phyloP scores from a whole-genome alignment of 139 green algal genomes.

The Chlamydomonas sphaeroides region DNA sequence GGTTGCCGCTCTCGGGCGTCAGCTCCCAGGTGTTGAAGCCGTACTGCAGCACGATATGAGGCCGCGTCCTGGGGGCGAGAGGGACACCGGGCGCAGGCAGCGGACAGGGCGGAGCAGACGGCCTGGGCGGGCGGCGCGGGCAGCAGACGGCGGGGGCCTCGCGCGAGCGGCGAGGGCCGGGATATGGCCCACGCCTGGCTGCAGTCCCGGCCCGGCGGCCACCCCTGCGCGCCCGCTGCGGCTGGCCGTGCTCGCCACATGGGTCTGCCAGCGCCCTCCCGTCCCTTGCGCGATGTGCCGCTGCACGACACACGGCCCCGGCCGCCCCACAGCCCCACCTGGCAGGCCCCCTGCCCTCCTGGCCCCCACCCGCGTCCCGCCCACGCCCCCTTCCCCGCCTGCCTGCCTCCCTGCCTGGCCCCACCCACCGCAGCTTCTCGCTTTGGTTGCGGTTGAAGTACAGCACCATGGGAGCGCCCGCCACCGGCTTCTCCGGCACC shows the following conservation, averaged over 20 bases:
- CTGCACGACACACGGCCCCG: neutral
- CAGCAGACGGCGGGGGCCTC: no score
- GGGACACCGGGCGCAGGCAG: no score
- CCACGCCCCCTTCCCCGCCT: neutral
- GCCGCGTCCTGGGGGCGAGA: constrained; percentile 50
- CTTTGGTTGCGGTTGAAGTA: constrained; percentile 79
- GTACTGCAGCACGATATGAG: constrained; percentile 61
- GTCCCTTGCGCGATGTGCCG: no score
- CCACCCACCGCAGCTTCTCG: constrained; percentile 63
- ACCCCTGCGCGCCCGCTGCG: no score
- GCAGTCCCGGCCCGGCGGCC: no score
- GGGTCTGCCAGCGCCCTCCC: no score
- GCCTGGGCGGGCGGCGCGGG: no score
- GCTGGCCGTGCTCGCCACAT: no score
- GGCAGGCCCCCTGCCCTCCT: neutral
- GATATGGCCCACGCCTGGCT: no score
- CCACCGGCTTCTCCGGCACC: constrained; percentile 74
- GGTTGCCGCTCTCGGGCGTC: constrained; percentile 40
- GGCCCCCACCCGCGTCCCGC: neutral
- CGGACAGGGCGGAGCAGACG: no score
- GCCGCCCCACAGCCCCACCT: no score
- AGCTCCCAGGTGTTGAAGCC: constrained; percentile 85
- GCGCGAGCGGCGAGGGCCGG: no score
- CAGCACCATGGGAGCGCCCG: constrained; percentile 63
- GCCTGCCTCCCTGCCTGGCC: neutral